Percentiles rank a stretch among this genome's conserved stretches.
These are phyloP conservation scores for Clavariopsis aquatica DNA, from an alignment of 495 filamentous ascomycete species.

Conservation along the genomic window DNA sequence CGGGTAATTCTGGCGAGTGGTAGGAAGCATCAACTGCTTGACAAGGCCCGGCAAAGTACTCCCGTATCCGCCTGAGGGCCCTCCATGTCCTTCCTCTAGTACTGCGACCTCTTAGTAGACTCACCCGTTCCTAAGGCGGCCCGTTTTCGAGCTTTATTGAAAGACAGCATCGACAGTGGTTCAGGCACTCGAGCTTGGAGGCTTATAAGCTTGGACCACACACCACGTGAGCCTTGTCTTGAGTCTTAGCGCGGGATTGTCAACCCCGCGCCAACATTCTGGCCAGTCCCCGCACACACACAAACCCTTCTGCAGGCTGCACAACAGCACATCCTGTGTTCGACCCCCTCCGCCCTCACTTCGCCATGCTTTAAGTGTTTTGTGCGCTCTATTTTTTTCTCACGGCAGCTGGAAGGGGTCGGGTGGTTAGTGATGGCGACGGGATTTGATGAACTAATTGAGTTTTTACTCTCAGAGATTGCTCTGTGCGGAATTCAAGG, in stretches of 20 bases:
- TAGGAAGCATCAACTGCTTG: too few species aligned
- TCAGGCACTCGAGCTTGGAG: too few species aligned
- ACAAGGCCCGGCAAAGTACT: too few species aligned
- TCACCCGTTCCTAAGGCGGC: too few species aligned
- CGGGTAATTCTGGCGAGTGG: too few species aligned
- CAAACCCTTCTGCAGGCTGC: background rate
- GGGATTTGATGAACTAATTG: slow-evolving; percentile 69
- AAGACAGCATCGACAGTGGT: background rate
- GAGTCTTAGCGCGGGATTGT: background rate
- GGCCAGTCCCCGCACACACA: slow-evolving; percentile 3
- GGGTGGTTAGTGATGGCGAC: slow-evolving; percentile 55
- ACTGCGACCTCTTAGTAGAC: too few species aligned
- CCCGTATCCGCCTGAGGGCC: background rate
- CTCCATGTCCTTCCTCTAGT: too few species aligned
- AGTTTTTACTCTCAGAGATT: slow-evolving; percentile 70
- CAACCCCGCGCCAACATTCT: background rate
- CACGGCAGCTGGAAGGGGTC: slow-evolving; percentile 19
- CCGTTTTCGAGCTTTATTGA: too few species aligned
- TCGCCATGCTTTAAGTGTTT: slow-evolving; percentile 3
- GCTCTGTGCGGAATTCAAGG: slow-evolving; percentile 68
- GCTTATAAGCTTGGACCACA: background rate
- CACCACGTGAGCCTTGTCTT: background rate
- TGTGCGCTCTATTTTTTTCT: background rate
- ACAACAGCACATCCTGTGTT: background rate
- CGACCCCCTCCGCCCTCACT: slow-evolving; percentile 6